A percentile compares a stretch with the other conserved stretches of the same genome.
Conservation (phyloP, 257 asterid genomes). For the Orobanche coerulescens region DNA sequence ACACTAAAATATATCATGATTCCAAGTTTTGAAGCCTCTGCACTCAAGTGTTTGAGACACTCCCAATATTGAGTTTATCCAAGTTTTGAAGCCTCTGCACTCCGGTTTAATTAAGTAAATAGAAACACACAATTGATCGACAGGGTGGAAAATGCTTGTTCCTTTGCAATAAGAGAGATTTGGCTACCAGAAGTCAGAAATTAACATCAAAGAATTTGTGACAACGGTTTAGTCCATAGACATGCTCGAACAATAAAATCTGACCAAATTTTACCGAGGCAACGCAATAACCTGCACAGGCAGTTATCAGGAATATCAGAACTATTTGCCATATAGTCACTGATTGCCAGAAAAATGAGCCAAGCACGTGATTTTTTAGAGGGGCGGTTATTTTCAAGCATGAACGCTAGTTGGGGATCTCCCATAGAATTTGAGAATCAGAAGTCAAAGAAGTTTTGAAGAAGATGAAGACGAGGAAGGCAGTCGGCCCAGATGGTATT, state of each 20-base stretch:
- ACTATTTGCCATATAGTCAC: neutral
- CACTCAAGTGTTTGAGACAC: no score
- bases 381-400: neutral
- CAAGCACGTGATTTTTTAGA: neutral
- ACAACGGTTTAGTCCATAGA: neutral
- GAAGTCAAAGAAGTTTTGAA: no score
- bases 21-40: conserved; percentile 12
- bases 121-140: neutral
- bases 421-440: no score
- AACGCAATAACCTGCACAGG: neutral
- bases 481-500: no score
- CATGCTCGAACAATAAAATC: neutral
- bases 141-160: neutral
- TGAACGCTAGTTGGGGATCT: neutral
- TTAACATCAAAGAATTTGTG: neutral
- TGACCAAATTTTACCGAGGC: neutral
- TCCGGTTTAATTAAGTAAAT: no score
- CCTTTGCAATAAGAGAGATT: neutral
- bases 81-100: neutral
- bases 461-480: no score
- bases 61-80: neutral
- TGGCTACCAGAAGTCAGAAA: neutral
- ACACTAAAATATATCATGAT: no score
- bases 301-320: neutral
- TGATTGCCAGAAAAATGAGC: neutral